phyloP scores from a whole-genome alignment of 768 basidiomycete species.

The Suillus clintonianus region DNA sequence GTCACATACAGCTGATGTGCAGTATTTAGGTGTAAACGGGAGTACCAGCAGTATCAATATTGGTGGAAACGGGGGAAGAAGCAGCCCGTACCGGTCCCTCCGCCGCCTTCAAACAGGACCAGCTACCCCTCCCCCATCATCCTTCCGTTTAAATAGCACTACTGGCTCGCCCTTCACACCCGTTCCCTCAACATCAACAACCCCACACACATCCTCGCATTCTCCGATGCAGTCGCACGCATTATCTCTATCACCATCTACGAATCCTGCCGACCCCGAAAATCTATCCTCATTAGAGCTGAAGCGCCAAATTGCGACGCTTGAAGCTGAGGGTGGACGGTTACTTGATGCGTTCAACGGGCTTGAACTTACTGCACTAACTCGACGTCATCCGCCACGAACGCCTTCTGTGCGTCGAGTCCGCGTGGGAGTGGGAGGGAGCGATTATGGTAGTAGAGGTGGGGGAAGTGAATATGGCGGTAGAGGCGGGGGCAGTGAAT shows the following conservation, averaged over 20 bases:
- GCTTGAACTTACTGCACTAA: constrained; percentile 69
- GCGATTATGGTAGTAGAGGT: constrained; percentile 24
- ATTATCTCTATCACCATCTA: constrained; percentile 26
- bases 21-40: not conserved
- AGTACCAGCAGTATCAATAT: not conserved
- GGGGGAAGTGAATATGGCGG: constrained; percentile 10
- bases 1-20: constrained; percentile 37
- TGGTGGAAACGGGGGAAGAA: constrained; percentile 12
- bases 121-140: constrained; percentile 54
- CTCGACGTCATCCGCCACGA: constrained; percentile 35
- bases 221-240: constrained; percentile 40
- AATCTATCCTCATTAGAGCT: constrained; percentile 59
- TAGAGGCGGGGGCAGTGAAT: constrained; percentile 28
- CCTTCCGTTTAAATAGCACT: constrained; percentile 39
- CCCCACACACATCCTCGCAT: constrained; percentile 23
- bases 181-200: constrained; percentile 28
- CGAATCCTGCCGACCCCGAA: constrained; percentile 54
- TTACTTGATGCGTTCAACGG: constrained; percentile 82
- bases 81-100: constrained; percentile 47
- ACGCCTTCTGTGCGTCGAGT: constrained; percentile 29
- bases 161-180: constrained; percentile 42
- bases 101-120: constrained; percentile 34
- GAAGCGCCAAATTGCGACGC: constrained; percentile 65
- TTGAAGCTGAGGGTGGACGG: constrained; percentile 71
- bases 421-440: constrained; percentile 21